Base-by-base conservation (phyloP, 352 stramenopile genomes). In the Thraustochytrium sp. region DNA sequence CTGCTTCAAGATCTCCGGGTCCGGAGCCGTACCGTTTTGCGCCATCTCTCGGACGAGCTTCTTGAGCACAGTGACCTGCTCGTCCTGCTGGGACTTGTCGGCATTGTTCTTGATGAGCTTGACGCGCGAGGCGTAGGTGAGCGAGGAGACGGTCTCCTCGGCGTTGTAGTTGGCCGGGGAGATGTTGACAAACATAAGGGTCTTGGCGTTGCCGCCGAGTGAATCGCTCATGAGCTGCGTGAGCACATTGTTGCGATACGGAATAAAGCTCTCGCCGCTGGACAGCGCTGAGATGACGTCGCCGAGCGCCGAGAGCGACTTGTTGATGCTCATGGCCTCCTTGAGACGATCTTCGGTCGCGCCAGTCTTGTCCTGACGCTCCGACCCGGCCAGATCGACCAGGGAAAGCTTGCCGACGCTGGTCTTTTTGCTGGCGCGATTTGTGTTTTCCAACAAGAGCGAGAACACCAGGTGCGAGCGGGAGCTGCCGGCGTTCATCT, bases 161-260 rank as follows among this genome's bases (percentile, higher is more conserved):
- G 97, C 89, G 78, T 95, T 99, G 61, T 92, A 89, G 40, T 94
- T 90, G 21, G 96, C 98, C 1, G 97, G 97, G 85, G 95, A 98
- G 37, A 99, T 88, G 86, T 99, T 99, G 59, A 99, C 96, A 92
- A 99, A 98, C 96, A 99, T 99, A 44, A 99, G 90, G 82, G 96
- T 98, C 89, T 99, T 99, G 46, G 96, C 96, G 89, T 99, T 96
- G 18, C 96, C 97, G 82, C 95, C 98, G 3, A 99, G 91, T 76
- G 94, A 96, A 68, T 98, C 96, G 89, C 99, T 96, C 42, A 99
- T 90, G 40, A 99, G 91, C 86, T 98, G 98, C 23, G 97, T 99
- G 21, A 99, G 90, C 87, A 99, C 99, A 48, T 93, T 98, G 88
- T 99, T 99, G 59, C 97, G 90, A 90, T 98, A 99, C 51, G 97